phyloP scores from a whole-genome alignment of 495 filamentous ascomycete species.

The Aspergillus avenaceus region DNA sequence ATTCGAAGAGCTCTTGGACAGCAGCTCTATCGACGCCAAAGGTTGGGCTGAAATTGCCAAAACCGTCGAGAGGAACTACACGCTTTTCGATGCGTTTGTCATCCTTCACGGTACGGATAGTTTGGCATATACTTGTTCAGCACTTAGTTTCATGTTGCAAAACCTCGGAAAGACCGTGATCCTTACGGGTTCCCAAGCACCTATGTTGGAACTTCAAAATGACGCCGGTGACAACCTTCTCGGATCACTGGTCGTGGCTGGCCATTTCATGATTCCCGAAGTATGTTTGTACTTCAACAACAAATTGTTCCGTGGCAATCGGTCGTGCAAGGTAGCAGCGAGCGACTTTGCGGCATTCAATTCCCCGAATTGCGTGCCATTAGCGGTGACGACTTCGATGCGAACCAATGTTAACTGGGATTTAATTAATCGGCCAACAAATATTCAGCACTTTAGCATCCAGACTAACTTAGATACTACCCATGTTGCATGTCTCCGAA shows the following conservation, averaged over 20 bases:
- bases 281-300: conserved; percentile 96
- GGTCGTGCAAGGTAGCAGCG: conserved; percentile 84
- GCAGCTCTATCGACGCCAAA: conserved; percentile 82
- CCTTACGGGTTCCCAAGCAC: conserved; percentile 85
- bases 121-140: conserved; percentile 86
- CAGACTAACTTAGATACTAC: conserved; percentile 76
- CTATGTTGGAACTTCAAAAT: conserved; percentile 87
- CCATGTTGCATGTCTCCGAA: conserved; percentile 87
- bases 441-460: conserved; percentile 70
- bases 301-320: conserved; percentile 86
- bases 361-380: conserved; percentile 75
- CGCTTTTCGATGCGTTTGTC: conserved; percentile 90
- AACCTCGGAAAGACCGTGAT: conserved; percentile 91
- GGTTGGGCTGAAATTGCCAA: conserved; percentile 88
- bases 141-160: conserved; percentile 90
- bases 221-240: conserved; percentile 97
- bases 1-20: conserved; percentile 84
- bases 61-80: conserved; percentile 70
- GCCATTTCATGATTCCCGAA: conserved; percentile 94
- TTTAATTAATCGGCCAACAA: conserved; percentile 69
- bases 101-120: conserved; percentile 96
- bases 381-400: conserved; percentile 76
- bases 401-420: conserved; percentile 83
- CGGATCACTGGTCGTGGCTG: conserved; percentile 86
- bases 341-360: conserved; percentile 83